Evolutionary conservation across 179 eudicot species (phyloP).

Genomic region (Silene coronaria): DNA sequence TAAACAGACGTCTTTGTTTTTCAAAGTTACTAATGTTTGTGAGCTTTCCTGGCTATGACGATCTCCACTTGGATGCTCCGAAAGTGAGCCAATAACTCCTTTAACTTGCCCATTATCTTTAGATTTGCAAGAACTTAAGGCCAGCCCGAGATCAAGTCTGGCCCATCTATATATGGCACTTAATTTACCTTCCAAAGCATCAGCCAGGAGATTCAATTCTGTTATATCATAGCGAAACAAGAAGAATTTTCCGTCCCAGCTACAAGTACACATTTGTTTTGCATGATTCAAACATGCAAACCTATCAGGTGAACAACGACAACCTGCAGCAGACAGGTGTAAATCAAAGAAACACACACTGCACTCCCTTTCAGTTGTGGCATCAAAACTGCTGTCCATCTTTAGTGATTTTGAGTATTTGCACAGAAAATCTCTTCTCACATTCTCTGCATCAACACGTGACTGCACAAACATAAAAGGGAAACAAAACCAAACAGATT

Average conservation of each 20-base stretch:
- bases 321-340: slow-evolving; percentile 88
- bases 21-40: slow-evolving; percentile 22
- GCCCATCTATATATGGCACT: slow-evolving; percentile 95
- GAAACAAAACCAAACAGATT: slow-evolving; percentile 3
- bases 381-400: slow-evolving; percentile 88
- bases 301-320: slow-evolving; percentile 84
- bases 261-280: slow-evolving; percentile 77
- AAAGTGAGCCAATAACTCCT: slow-evolving; percentile 28
- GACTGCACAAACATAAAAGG: slow-evolving; percentile 33
- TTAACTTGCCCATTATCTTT: slow-evolving; percentile 43
- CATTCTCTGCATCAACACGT: slow-evolving; percentile 77
- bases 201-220: slow-evolving; percentile 71
- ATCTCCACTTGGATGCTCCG: slow-evolving; percentile 34
- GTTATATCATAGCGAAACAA: slow-evolving; percentile 72
- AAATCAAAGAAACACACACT: slow-evolving; percentile 78
- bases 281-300: slow-evolving; percentile 89
- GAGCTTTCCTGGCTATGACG: slow-evolving; percentile 25
- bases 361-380: slow-evolving; percentile 89
- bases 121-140: slow-evolving; percentile 57
- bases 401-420: slow-evolving; percentile 56
- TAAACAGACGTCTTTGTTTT: slow-evolving; percentile 30
- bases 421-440: slow-evolving; percentile 81
- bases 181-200: slow-evolving; percentile 94
- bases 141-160: slow-evolving; percentile 74
- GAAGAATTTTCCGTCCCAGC: slow-evolving; percentile 73